Percentiles rank a stretch among this genome's conserved stretches.
phyloP scores from a whole-genome alignment of 169 alveolate genomes.

The Perkinsus chesapeaki region DNA sequence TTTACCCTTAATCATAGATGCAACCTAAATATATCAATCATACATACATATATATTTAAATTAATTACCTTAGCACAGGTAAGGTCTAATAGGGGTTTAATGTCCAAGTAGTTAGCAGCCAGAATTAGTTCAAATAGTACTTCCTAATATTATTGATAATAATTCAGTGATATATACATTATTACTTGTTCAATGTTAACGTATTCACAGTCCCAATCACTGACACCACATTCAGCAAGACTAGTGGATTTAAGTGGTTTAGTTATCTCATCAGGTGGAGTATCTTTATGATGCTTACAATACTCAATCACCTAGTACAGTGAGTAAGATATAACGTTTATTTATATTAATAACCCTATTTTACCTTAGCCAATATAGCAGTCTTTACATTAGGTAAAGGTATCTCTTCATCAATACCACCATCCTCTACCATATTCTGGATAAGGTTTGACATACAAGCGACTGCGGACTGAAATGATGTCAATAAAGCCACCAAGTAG shows the following conservation, averaged over 20 bases:
- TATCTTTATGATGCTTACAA: conserved; percentile 78
- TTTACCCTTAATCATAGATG: conserved; percentile 81
- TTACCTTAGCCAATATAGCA: conserved; percentile 65
- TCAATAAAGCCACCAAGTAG: too few species aligned
- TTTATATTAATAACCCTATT: too few species aligned
- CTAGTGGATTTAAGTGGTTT: conserved; percentile 80
- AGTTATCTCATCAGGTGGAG: conserved; percentile 83
- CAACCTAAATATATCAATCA: conserved; percentile 33
- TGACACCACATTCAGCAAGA: conserved; percentile 62
- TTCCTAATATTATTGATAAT: background rate
- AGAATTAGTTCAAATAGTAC: conserved; percentile 3
- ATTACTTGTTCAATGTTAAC: conserved; percentile 80
- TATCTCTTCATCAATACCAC: conserved; percentile 80
- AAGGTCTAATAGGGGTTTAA: conserved; percentile 78
- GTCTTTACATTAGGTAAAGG: conserved; percentile 86
- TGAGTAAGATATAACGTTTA: background rate
- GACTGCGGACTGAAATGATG: conserved; percentile 20
- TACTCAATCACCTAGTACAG: conserved; percentile 59
- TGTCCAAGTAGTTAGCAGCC: conserved; percentile 88
- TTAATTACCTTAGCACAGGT: conserved; percentile 75
- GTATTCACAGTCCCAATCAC: conserved; percentile 82
- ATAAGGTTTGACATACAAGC: conserved; percentile 73
- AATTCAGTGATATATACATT: conserved; percentile 32
- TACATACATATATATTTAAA: background rate
- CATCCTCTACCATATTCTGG: conserved; percentile 80